Evolutionary conservation across 768 basidiomycete species (phyloP).

Genomic region (Dacryopinax spathularia): DNA sequence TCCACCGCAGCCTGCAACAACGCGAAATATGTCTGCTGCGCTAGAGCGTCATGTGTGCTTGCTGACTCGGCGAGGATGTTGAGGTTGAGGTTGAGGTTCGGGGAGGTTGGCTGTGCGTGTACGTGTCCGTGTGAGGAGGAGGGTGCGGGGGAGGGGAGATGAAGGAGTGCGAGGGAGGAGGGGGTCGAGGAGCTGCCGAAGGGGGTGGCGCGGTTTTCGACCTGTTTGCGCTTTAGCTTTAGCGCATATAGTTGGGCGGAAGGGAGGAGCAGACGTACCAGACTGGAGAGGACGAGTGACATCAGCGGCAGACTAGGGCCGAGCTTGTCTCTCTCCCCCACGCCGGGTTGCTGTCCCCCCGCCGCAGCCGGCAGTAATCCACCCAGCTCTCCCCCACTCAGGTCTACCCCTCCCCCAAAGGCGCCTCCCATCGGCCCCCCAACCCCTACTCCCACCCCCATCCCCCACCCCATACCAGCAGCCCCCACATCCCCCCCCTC

Average conservation of each 20-base stretch:
- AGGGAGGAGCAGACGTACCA: background rate
- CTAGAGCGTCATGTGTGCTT: no score
- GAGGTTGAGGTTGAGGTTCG: no score
- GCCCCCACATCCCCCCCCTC: background rate
- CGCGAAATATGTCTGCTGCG: no score
- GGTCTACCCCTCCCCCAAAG: background rate
- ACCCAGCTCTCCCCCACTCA: no score
- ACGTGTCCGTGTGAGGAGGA: background rate
- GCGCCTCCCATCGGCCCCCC: background rate
- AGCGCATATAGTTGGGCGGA: background rate
- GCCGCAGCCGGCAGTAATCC: no score
- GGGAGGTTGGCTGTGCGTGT: background rate
- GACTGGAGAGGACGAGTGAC: background rate
- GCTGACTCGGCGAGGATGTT: no score
- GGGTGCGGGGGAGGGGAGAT: background rate
- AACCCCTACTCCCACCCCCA: background rate
- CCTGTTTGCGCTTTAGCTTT: background rate
- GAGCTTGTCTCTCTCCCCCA: background rate
- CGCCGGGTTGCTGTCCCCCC: background rate
- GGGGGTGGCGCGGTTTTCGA: background rate
- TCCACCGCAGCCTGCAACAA: no score
- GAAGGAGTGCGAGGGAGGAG: background rate
- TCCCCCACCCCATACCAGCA: background rate
- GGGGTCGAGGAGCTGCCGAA: background rate
- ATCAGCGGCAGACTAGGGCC: background rate